These are phyloP conservation scores for Sporobolomyces pararoseus DNA, from an alignment of 768 basidiomycete genomes.

Conservation along the genomic window DNA sequence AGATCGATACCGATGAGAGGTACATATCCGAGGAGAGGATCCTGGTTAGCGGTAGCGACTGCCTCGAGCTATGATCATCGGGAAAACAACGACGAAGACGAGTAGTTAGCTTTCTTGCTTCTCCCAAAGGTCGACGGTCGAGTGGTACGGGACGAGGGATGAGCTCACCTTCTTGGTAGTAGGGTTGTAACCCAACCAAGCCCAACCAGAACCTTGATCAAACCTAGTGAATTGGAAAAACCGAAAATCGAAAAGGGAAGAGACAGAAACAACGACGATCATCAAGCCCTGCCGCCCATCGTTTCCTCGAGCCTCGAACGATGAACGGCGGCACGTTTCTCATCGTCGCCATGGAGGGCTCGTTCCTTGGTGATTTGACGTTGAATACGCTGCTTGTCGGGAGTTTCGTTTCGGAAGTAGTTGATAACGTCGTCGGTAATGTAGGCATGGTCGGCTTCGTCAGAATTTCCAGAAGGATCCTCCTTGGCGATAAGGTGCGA, in stretches of 20 bases:
- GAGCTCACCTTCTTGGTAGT: constrained; percentile 33
- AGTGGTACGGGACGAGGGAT: neutral
- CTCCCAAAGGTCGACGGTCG: too few species aligned
- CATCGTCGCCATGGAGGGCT: constrained; percentile 18
- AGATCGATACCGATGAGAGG: constrained; percentile 96
- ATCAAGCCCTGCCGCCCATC: constrained; percentile 11
- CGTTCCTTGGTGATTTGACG: constrained; percentile 32
- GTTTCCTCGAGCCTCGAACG: constrained; percentile 26
- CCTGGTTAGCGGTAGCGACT: constrained; percentile 92
- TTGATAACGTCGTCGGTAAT: constrained; percentile 31
- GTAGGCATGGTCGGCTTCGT: constrained; percentile 31
- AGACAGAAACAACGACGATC: too few species aligned
- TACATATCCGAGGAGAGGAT: constrained; percentile 73
- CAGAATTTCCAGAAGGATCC: neutral
- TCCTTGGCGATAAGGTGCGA: constrained; percentile 33
- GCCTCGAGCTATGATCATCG: constrained; percentile 62
- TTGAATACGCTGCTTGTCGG: constrained; percentile 9
- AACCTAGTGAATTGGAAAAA: too few species aligned
- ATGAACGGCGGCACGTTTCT: constrained; percentile 4
- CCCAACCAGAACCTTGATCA: constrained; percentile 98
- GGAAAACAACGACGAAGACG: too few species aligned
- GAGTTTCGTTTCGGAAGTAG: constrained; percentile 34
- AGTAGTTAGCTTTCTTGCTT: too few species aligned
- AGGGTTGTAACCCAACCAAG: constrained; percentile 71
- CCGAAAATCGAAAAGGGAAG: too few species aligned